A percentile compares a stretch with the other conserved stretches of the same genome.
Conservation (phyloP, 78 protist genomes). For the Speleostelium caveatum region DNA sequence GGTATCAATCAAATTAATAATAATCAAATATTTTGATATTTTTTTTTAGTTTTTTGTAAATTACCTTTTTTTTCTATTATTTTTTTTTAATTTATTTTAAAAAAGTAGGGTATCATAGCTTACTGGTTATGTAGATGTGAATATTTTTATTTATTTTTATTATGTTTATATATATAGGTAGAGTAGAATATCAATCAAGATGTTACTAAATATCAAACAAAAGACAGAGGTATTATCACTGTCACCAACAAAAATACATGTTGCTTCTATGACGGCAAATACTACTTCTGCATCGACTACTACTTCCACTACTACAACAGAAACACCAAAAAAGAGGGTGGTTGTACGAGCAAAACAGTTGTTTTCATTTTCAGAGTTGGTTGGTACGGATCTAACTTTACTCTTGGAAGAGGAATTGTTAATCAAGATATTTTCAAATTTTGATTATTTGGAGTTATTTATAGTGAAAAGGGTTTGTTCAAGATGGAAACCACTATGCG, state of each 20-base stretch:
- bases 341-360: constrained; percentile 24
- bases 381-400: constrained; percentile 60
- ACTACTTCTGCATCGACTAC: neutral
- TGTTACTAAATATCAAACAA: too few species aligned
- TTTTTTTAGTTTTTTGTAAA: too few species aligned
- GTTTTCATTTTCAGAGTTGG: constrained; percentile 72
- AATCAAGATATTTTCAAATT: constrained; percentile 3
- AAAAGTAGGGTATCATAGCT: too few species aligned
- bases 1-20: too few species aligned
- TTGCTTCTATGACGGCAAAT: neutral
- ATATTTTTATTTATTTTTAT: too few species aligned
- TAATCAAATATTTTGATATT: too few species aligned
- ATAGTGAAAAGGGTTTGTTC: constrained; percentile 59
- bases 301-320: neutral
- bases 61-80: too few species aligned
- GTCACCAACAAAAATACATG: neutral
- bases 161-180: too few species aligned
- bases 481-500: constrained; percentile 70
- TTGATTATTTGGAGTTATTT: constrained; percentile 26
- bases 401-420: constrained; percentile 22
- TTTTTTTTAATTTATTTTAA: too few species aligned
- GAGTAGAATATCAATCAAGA: too few species aligned
- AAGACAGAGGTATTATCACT: neutral
- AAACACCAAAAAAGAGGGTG: neutral
- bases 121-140: too few species aligned